These are phyloP conservation scores for Rutstroemia sp. DNA, from an alignment of 2,329 filamentous ascomycete genomes.

Conservation along the genomic window DNA sequence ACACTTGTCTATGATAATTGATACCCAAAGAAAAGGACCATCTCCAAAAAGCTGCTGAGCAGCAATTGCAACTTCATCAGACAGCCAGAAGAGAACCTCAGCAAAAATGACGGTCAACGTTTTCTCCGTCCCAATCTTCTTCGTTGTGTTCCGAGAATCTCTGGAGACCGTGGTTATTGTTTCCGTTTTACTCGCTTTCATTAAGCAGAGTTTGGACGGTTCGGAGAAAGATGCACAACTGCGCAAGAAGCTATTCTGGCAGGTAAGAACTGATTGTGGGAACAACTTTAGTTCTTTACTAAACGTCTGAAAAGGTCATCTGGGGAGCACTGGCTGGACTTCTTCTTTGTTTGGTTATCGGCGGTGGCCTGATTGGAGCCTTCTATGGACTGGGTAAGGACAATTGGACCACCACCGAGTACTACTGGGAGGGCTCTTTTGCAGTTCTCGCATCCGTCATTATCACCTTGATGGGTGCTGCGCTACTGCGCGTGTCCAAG, in stretches of 20 bases:
- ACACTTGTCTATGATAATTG: background rate
- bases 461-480: constrained; percentile 74
- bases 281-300: background rate
- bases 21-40: background rate
- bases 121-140: constrained; percentile 76
- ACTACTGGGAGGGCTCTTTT: constrained; percentile 78
- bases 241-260: constrained; percentile 58
- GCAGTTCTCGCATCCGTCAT: constrained; percentile 67
- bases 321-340: constrained; percentile 44
- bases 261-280: constrained; percentile 34
- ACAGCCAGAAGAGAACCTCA: background rate
- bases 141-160: constrained; percentile 82
- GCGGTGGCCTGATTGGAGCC: constrained; percentile 53
- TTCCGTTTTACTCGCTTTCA: constrained; percentile 76
- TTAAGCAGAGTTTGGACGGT: constrained; percentile 70
- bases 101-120: constrained; percentile 54
- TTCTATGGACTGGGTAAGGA: constrained; percentile 61
- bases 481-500: constrained; percentile 73
- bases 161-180: constrained; percentile 80
- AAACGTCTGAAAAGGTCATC: constrained; percentile 43
- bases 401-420: constrained; percentile 59
- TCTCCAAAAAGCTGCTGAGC: background rate
- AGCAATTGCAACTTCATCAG: background rate
- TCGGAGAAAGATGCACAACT: constrained; percentile 51
- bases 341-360: constrained; percentile 49